Conservation (phyloP, 768 basidiomycete genomes). For the Boletus fagicola region DNA sequence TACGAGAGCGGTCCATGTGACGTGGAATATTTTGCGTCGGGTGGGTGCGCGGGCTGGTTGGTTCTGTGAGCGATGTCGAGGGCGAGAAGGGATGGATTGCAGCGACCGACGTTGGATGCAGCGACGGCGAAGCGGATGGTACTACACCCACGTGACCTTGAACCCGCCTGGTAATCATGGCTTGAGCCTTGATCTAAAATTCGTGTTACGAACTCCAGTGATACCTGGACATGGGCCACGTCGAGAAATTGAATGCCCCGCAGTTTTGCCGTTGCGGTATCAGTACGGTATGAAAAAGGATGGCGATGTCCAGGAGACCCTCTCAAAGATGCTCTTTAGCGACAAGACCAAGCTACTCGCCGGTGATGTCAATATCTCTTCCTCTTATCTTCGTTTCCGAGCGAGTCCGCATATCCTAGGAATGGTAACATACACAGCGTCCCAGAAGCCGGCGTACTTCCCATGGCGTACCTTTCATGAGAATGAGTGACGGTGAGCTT, state of each 20-base stretch:
- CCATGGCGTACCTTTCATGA: too few species aligned
- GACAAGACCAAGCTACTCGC: neutral
- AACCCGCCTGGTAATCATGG: too few species aligned
- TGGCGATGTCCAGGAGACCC: too few species aligned
- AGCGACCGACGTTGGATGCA: constrained; percentile 14
- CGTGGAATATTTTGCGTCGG: neutral
- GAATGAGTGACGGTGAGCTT: too few species aligned
- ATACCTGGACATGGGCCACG: too few species aligned
- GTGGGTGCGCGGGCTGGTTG: neutral
- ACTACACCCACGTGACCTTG: constrained; percentile 9
- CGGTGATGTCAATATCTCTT: neutral
- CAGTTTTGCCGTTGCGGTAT: too few species aligned
- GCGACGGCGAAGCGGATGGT: neutral
- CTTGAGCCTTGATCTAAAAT: too few species aligned
- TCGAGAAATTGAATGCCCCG: too few species aligned
- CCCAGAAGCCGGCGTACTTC: neutral
- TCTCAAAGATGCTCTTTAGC: neutral
- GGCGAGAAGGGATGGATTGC: constrained; percentile 14
- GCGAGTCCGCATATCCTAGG: neutral
- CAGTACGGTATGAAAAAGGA: too few species aligned
- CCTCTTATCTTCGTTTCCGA: neutral
- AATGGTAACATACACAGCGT: neutral
- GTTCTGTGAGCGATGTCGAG: constrained; percentile 1
- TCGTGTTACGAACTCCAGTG: too few species aligned
- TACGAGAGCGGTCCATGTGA: constrained; percentile 9